Conservation (phyloP, 805 yeast genomes). For the Metschnikowia lunata region DNA sequence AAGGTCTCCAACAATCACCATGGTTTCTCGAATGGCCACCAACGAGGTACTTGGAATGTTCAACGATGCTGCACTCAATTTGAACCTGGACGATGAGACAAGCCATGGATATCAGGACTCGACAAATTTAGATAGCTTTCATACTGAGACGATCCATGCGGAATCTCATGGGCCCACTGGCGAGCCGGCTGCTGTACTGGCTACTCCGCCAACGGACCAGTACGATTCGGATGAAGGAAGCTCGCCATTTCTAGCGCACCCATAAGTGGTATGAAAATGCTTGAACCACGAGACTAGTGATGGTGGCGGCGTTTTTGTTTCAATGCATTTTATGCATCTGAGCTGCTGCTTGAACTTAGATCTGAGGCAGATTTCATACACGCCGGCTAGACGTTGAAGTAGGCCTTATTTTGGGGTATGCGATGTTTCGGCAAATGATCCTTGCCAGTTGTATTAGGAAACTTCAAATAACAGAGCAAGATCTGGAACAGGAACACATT, state of each 20-base stretch:
- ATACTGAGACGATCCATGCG: slow-evolving; percentile 43
- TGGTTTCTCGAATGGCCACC: slow-evolving; percentile 69
- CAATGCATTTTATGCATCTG: too few species aligned
- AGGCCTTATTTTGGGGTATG: too few species aligned
- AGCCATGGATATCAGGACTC: slow-evolving; percentile 21
- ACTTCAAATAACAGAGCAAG: too few species aligned
- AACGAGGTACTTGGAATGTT: slow-evolving; percentile 75
- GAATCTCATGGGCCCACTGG: slow-evolving; percentile 6
- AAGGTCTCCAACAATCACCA: slow-evolving; percentile 73
- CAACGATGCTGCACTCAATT: slow-evolving; percentile 45
- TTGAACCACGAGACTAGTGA: too few species aligned
- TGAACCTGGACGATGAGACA: slow-evolving; percentile 28
- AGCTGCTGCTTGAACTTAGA: too few species aligned
- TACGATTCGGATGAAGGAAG: slow-evolving; percentile 28
- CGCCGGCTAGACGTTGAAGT: too few species aligned
- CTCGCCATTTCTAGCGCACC: slow-evolving; percentile 36
- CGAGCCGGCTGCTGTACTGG: not conserved
- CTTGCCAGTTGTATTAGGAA: too few species aligned
- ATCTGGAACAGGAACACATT: too few species aligned
- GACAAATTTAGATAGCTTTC: slow-evolving; percentile 42
- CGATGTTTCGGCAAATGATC: too few species aligned
- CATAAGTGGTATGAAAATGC: not conserved
- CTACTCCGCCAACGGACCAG: slow-evolving; percentile 29
- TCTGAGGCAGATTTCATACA: too few species aligned
- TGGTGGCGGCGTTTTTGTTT: too few species aligned